Percentiles rank a stretch among this genome's conserved stretches.
Evolutionary conservation across 163 green algal genomes (phyloP).

Genomic region (Chloromonas sp.): DNA sequence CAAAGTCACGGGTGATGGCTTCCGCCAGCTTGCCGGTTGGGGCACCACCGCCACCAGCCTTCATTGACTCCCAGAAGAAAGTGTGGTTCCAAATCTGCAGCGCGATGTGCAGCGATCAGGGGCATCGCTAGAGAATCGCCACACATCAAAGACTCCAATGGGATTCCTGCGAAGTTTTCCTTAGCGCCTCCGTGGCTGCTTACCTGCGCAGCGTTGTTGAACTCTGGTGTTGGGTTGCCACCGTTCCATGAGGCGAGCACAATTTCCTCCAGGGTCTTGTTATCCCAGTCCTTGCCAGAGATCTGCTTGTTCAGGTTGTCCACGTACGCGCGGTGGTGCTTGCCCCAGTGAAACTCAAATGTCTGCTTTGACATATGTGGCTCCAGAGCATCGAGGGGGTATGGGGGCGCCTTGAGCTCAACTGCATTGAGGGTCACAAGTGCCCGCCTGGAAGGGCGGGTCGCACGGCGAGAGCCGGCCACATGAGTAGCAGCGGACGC

Average conservation of each 20-base stretch:
- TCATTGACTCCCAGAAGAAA: slow-evolving; percentile 93
- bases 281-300: slow-evolving; percentile 73
- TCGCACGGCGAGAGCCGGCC: slow-evolving; percentile 1
- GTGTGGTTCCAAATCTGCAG: slow-evolving; percentile 80
- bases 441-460: not conserved
- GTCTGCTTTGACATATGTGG: slow-evolving; percentile 70
- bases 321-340: slow-evolving; percentile 80
- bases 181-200: not conserved
- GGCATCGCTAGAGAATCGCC: no score
- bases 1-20: slow-evolving; percentile 59
- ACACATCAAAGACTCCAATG: no score
- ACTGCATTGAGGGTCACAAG: slow-evolving; percentile 35
- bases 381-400: slow-evolving; percentile 69
- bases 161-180: no score
- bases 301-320: slow-evolving; percentile 95
- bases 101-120: no score
- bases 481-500: not conserved
- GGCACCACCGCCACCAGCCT: slow-evolving; percentile 52
- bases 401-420: slow-evolving; percentile 45
- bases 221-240: slow-evolving; percentile 76
- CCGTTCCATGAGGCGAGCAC: slow-evolving; percentile 83
- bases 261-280: slow-evolving; percentile 80
- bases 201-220: slow-evolving; percentile 95
- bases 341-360: slow-evolving; percentile 83
- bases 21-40: slow-evolving; percentile 46